These are phyloP conservation scores for Stenocarpella maydis DNA, from an alignment of 2,329 filamentous ascomycete species.

Conservation along the genomic window DNA sequence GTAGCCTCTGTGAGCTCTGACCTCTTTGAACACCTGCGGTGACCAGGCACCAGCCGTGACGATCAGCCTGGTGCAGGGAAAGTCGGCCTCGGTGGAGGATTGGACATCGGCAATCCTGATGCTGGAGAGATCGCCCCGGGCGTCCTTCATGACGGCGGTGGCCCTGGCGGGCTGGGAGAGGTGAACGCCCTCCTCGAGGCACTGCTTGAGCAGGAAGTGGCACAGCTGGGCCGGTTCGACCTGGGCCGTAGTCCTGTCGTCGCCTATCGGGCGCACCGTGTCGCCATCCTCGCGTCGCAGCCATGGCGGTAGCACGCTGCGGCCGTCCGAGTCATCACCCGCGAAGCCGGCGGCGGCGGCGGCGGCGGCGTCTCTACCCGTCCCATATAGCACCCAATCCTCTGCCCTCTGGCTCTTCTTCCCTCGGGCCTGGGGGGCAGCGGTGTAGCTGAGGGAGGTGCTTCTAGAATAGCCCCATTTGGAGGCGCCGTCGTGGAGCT, in stretches of 20 bases:
- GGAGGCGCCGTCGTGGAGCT: slow-evolving; percentile 61
- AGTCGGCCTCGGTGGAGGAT: slow-evolving; percentile 54
- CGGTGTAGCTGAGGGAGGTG: slow-evolving; percentile 62
- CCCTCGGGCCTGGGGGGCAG: slow-evolving; percentile 38
- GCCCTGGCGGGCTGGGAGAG: slow-evolving; percentile 71
- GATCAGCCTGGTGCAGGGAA: slow-evolving; percentile 72
- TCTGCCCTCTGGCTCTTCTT: slow-evolving; percentile 56
- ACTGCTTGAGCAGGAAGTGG: slow-evolving; percentile 68
- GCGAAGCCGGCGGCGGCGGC: slow-evolving; percentile 38
- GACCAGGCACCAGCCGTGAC: slow-evolving; percentile 79
- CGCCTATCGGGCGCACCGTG: slow-evolving; percentile 67
- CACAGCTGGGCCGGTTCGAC: slow-evolving; percentile 74
- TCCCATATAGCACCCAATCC: slow-evolving; percentile 73
- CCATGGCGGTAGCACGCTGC: slow-evolving; percentile 58
- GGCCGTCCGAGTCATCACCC: slow-evolving; percentile 37
- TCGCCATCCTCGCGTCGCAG: slow-evolving; percentile 63
- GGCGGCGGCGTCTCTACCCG: slow-evolving; percentile 66
- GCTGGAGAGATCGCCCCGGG: slow-evolving; percentile 57
- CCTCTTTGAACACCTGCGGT: slow-evolving; percentile 64
- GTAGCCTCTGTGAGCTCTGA: neutral
- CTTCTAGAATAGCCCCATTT: slow-evolving; percentile 62
- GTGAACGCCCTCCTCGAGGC: slow-evolving; percentile 66
- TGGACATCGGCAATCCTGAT: slow-evolving; percentile 58
- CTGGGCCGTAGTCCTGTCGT: slow-evolving; percentile 68
- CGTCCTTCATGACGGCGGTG: slow-evolving; percentile 59